Percentiles rank a stretch among this genome's conserved stretches.
These are phyloP conservation scores for Hyaloscypha finlandica DNA, from an alignment of 495 filamentous ascomycete genomes.

Conservation along the genomic window DNA sequence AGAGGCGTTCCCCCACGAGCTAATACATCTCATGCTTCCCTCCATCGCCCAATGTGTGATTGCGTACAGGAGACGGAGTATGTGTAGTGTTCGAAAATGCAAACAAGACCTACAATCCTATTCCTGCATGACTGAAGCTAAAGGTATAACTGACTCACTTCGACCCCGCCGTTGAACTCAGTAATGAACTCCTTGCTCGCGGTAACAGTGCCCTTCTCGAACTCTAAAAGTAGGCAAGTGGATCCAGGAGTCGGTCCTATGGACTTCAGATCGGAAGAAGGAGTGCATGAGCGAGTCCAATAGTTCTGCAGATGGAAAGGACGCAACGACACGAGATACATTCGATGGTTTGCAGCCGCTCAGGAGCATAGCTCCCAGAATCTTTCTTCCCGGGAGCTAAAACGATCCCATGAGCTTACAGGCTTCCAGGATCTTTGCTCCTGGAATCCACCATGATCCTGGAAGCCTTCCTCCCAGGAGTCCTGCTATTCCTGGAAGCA, in stretches of 20 bases:
- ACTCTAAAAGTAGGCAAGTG: constrained; percentile 57
- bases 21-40: too few relatives aligned
- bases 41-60: too few relatives aligned
- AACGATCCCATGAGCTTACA: not conserved
- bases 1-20: too few relatives aligned
- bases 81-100: too few relatives aligned
- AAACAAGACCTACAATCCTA: constrained; percentile 1
- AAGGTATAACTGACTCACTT: too few relatives aligned
- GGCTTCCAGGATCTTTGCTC: constrained; percentile 7
- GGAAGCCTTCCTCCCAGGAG: not conserved
- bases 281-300: constrained; percentile 63
- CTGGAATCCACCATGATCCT: constrained; percentile 5
- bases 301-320: constrained; percentile 60
- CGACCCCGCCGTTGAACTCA: constrained; percentile 3
- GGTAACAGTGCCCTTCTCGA: constrained; percentile 28
- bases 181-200: constrained; percentile 2
- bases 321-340: constrained; percentile 51
- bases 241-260: constrained; percentile 57
- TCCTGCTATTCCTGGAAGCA: constrained; percentile 4
- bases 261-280: constrained; percentile 54
- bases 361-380: constrained; percentile 46
- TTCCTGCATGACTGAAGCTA: not conserved
- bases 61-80: too few relatives aligned
- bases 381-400: not conserved
- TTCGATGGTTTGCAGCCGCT: constrained; percentile 49